Conservation (phyloP, 2,329 filamentous ascomycete species). For the Sporothrix globosa region DNA sequence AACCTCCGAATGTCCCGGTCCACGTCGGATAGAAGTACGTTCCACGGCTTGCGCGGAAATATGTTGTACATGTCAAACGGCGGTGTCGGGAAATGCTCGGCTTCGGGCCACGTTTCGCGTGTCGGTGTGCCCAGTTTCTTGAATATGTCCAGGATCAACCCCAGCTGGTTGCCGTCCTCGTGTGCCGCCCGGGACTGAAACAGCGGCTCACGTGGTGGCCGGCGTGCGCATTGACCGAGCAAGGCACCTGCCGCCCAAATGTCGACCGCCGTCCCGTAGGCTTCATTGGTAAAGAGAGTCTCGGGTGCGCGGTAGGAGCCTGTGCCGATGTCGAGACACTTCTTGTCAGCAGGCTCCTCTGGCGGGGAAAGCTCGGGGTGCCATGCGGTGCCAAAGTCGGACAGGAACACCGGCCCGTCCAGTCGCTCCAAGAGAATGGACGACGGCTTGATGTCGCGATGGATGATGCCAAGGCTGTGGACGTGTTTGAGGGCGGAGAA, state of each 20-base stretch:
- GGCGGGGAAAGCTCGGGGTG: conserved; percentile 60
- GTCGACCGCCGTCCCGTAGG: conserved; percentile 74
- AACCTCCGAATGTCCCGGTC: conserved; percentile 65
- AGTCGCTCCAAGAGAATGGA: conserved; percentile 75
- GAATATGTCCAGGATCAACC: conserved; percentile 90
- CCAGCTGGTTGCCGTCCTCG: conserved; percentile 88
- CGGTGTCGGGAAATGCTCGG: conserved; percentile 65
- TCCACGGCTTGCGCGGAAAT: conserved; percentile 71
- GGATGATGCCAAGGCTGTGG: conserved; percentile 77
- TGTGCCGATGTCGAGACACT: conserved; percentile 92
- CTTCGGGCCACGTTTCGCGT: conserved; percentile 80
- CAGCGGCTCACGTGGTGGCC: conserved; percentile 58
- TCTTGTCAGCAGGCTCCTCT: conserved; percentile 66
- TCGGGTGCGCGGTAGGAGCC: conserved; percentile 89
- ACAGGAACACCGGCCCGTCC: conserved; percentile 73
- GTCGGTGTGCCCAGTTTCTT: conserved; percentile 87
- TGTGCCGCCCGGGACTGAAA: conserved; percentile 75
- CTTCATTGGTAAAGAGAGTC: conserved; percentile 78
- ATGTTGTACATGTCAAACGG: conserved; percentile 89
- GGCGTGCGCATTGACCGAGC: conserved; percentile 71
- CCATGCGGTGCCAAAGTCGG: conserved; percentile 95
- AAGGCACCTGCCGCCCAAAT: conserved; percentile 89
- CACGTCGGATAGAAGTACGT: conserved; percentile 66
- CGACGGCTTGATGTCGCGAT: conserved; percentile 91
- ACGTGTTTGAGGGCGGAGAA: conserved; percentile 72